Evolutionary conservation across 2,329 filamentous ascomycete genomes (phyloP), one percentile per base, ranked within the genome.

Genomic region (Xylaria sp.): DNA sequence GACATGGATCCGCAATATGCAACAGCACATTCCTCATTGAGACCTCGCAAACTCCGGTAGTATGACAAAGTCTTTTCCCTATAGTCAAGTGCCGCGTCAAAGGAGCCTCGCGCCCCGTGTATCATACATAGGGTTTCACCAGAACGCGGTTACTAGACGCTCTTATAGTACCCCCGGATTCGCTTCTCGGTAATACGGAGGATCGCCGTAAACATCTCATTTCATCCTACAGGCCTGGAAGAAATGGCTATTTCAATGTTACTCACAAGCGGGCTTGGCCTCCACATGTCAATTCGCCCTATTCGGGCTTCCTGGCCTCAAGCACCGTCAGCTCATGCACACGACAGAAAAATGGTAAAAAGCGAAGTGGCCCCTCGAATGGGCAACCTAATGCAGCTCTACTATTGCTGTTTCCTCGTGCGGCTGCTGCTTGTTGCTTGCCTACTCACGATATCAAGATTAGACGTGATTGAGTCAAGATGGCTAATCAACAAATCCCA

Each of bases 191-290:
- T 44, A 58, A n/a, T 63, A 58, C 58, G 62, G 65, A 66, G 59
- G 49, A 20, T 59, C 6, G 23, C 40, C 26, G 61, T 65, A 57
- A 60, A 68, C 56, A 53, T 46, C 42, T 60, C 31, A 46, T 59
- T 63, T 68, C 59, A 68, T 57, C 66, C 65, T 68, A 65, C 61
- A 67, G 62, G 65, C 28, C 56, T 68, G 62, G 68, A 66, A 71
- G 63, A 68, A 68, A 68, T 68, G 68, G 66, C 31, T 66, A 68
- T 68, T 64, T 66, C 38, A 23, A 59, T 38, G 40, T 4, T 51
- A 51, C 44, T 70, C 44, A 59, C 20, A 40, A n/a, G 46, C 65
- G 61, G 58, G 53, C 65, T 65, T 70, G 65, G 68, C 61, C 59
- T 56, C 57, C 28, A 40, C 28, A 33, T 48, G 48, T 56, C 67